Conservation (phyloP, 2,329 filamentous ascomycete species). For the Colletotrichum cuscutae region DNA sequence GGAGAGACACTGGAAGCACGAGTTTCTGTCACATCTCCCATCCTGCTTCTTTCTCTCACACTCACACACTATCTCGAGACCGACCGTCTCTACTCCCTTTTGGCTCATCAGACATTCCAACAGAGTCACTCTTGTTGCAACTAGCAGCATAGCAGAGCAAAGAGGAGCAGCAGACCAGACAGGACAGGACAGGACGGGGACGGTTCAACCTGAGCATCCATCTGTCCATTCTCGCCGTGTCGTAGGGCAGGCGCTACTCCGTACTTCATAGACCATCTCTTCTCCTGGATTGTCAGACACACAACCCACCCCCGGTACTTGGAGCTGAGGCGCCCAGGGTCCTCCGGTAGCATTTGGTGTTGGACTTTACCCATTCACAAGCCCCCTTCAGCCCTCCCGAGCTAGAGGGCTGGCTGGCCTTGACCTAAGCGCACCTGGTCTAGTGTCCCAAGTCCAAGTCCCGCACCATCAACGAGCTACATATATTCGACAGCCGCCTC, state of each 20-base stretch:
- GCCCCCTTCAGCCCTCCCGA: slow-evolving; percentile 50
- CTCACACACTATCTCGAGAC: not conserved
- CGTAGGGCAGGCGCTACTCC: slow-evolving; percentile 24
- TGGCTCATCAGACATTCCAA: slow-evolving; percentile 26
- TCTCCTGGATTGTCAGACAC: slow-evolving; percentile 24
- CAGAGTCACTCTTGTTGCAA: not conserved
- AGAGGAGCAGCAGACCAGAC: not conserved
- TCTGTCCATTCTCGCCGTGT: not conserved
- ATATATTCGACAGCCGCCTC: slow-evolving; percentile 36
- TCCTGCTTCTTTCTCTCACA: slow-evolving; percentile 14
- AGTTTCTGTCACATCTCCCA: slow-evolving; percentile 29
- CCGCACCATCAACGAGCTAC: slow-evolving; percentile 35
- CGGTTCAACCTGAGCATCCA: not conserved
- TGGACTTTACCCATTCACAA: slow-evolving; percentile 30
- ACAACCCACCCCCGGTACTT: slow-evolving; percentile 29
- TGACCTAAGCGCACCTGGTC: slow-evolving; percentile 44
- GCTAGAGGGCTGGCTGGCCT: slow-evolving; percentile 45
- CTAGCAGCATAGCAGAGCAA: slow-evolving; percentile 1
- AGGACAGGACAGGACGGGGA: not conserved
- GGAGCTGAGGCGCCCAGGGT: slow-evolving; percentile 34
- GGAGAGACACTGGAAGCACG: slow-evolving; percentile 32
- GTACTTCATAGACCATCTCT: not conserved
- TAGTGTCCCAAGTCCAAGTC: slow-evolving; percentile 37
- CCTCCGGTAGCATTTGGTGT: slow-evolving; percentile 27
- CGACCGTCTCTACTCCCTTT: not conserved